Evolutionary conservation across 345 rosid species (phyloP).

Genomic region (Clarkia xantiana): DNA sequence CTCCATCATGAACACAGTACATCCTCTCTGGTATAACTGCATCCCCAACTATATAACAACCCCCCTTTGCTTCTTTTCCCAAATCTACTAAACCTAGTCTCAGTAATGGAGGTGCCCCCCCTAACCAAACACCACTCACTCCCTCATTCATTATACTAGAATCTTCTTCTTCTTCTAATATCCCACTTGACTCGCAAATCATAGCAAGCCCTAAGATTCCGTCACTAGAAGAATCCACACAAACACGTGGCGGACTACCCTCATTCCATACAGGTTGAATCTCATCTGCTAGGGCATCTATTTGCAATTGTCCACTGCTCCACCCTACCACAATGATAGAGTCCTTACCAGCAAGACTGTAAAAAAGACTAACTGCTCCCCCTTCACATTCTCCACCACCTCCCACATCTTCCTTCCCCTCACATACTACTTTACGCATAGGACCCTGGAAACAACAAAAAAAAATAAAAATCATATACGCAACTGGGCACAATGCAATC

Average conservation of each 20-base stretch:
- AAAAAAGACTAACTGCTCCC: constrained; percentile 65
- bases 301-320: constrained; percentile 91
- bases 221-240: constrained; percentile 42
- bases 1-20: constrained; percentile 63
- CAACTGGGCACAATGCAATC: too few species aligned
- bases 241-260: constrained; percentile 62
- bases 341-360: constrained; percentile 75
- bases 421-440: constrained; percentile 43
- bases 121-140: constrained; percentile 62
- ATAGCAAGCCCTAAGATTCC: constrained; percentile 62
- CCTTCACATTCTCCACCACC: constrained; percentile 70
- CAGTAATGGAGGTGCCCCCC: constrained; percentile 78
- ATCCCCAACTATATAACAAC: constrained; percentile 27
- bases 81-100: constrained; percentile 85
- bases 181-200: constrained; percentile 60
- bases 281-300: constrained; percentile 94
- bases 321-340: constrained; percentile 86
- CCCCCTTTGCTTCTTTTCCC: constrained; percentile 37
- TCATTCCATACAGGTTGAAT: constrained; percentile 85
- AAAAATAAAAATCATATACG: neutral
- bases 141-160: constrained; percentile 41
- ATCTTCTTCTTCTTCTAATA: constrained; percentile 23
- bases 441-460: constrained; percentile 52
- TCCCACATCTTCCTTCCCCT: constrained; percentile 28
- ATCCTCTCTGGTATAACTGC: constrained; percentile 78